Conservation (phyloP, 306 rosid genomes). For the Vachellia collinsii region DNA sequence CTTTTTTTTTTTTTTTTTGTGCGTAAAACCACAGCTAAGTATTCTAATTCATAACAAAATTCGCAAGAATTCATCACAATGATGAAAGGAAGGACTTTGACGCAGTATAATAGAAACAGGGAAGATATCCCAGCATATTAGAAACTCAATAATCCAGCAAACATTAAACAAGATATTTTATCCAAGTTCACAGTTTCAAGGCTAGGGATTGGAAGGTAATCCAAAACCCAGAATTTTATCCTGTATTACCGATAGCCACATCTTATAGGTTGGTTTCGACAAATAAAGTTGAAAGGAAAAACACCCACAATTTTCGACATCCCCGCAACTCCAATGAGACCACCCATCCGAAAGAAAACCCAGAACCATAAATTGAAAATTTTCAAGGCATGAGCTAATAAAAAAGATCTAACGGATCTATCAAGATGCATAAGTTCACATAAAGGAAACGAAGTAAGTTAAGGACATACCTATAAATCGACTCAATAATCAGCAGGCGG, state of each 20-base stretch:
- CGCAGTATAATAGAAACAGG: not conserved
- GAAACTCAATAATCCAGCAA: slow-evolving; percentile 14
- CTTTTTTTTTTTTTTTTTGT: too few species aligned
- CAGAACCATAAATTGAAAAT: slow-evolving; percentile 29
- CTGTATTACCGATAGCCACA: slow-evolving; percentile 2
- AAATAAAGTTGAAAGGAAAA: slow-evolving; percentile 2
- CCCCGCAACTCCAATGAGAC: not conserved
- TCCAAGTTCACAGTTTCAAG: slow-evolving; percentile 9
- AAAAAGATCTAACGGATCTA: not conserved
- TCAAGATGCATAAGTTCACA: not conserved
- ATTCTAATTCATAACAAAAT: slow-evolving; percentile 18
- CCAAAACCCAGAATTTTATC: slow-evolving; percentile 27
- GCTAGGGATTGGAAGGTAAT: slow-evolving; percentile 1
- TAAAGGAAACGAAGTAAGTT: slow-evolving; percentile 9
- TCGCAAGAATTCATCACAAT: not conserved
- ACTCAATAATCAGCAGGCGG: slow-evolving; percentile 4
- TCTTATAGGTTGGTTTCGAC: slow-evolving; percentile 1
- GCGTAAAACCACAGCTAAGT: slow-evolving; percentile 17
- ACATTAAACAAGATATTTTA: not conserved
- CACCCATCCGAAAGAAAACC: not conserved
- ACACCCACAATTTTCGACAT: not conserved
- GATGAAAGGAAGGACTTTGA: not conserved
- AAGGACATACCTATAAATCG: slow-evolving; percentile 28
- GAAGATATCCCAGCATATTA: slow-evolving; percentile 14
- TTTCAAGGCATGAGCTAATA: slow-evolving; percentile 10